These are phyloP conservation scores for Acorus calamus DNA, from an alignment of 106 monocot genomes.

Conservation along the genomic window DNA sequence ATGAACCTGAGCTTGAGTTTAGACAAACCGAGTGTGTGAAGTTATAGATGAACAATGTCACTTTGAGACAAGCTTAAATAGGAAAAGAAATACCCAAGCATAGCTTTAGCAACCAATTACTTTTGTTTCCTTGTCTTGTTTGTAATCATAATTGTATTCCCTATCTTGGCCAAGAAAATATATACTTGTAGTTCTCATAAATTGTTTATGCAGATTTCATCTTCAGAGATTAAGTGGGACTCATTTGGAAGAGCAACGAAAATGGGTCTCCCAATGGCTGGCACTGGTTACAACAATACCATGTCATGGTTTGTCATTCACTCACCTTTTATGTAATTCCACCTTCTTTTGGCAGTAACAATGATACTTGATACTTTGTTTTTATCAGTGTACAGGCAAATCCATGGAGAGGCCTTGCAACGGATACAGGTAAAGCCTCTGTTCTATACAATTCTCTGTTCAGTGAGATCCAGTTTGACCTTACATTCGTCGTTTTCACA, in stretches of 20 bases:
- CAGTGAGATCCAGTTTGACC: background rate
- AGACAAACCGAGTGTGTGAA: no score
- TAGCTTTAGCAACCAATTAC: no score
- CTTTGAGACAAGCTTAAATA: no score
- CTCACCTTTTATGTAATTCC: background rate
- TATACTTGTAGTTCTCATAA: no score
- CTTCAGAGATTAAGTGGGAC: background rate
- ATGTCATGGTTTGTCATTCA: conserved; percentile 31
- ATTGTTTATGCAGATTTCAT: conserved; percentile 11
- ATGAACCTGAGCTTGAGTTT: no score
- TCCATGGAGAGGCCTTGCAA: conserved; percentile 26
- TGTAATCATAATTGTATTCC: no score
- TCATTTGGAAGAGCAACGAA: conserved; percentile 1
- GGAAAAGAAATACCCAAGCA: no score
- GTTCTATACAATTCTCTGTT: background rate
- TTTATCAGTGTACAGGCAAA: conserved; percentile 20
- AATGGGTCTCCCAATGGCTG: conserved; percentile 1
- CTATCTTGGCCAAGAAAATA: no score
- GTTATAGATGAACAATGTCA: no score
- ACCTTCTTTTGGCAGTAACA: background rate
- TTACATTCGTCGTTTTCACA: background rate
- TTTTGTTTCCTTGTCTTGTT: no score
- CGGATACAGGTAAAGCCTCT: conserved; percentile 24
- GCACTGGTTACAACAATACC: conserved; percentile 3
- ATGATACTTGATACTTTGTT: conserved; percentile 4